Evolutionary conservation across 2,329 filamentous ascomycete genomes (phyloP).

Genomic region (Scedosporium apiospermum): DNA sequence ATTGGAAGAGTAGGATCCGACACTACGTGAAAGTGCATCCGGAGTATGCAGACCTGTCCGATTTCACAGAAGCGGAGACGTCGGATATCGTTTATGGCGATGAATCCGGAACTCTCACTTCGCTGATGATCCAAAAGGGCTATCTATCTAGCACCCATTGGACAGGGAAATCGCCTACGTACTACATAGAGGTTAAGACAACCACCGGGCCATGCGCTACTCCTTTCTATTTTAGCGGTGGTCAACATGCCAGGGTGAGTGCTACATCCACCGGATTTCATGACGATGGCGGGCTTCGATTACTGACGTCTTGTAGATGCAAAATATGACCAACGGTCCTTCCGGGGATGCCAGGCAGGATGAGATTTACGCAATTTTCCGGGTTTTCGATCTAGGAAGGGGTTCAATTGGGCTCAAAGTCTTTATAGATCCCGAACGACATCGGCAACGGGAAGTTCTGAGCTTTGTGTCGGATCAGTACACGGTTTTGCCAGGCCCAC

Average conservation of each 20-base stretch:
- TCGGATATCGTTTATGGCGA: constrained; percentile 38
- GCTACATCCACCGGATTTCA: too few species aligned
- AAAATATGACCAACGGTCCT: constrained; percentile 5
- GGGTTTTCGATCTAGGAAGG: constrained; percentile 27
- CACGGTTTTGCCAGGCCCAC: too few species aligned
- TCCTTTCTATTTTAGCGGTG: constrained; percentile 36
- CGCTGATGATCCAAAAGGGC: constrained; percentile 21
- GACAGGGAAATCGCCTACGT: constrained; percentile 21
- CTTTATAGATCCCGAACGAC: constrained; percentile 25
- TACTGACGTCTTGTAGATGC: neutral
- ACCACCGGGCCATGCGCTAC: constrained; percentile 26
- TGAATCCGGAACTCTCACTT: constrained; percentile 20
- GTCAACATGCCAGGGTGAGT: constrained; percentile 23
- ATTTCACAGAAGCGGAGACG: constrained; percentile 32
- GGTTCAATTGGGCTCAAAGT: constrained; percentile 21
- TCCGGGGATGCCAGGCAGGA: constrained; percentile 6
- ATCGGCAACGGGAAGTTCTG: neutral
- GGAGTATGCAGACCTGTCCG: constrained; percentile 27
- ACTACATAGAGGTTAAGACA: constrained; percentile 43
- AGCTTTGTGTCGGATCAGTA: too few species aligned
- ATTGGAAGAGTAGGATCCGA: constrained; percentile 41
- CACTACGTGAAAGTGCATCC: constrained; percentile 26
- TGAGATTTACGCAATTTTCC: constrained; percentile 28
- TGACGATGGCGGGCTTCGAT: neutral
- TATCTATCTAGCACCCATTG: constrained; percentile 20